phyloP scores from a whole-genome alignment of 192 early-diverging fungal species.

The Endogone sp. region DNA sequence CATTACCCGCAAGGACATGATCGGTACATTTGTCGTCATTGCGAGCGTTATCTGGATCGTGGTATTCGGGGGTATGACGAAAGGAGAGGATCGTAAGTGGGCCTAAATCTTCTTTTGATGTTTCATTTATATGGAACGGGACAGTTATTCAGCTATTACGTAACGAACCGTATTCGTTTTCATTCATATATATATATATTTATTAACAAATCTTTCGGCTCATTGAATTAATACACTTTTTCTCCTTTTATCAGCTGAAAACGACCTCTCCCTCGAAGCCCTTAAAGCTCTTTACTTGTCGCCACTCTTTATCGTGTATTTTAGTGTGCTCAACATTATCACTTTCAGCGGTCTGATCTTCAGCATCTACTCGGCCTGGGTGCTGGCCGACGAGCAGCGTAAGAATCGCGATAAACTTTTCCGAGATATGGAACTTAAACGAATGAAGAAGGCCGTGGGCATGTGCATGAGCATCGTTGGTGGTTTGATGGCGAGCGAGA shows the following conservation, averaged over 20 bases:
- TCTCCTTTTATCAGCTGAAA: conserved; percentile 28
- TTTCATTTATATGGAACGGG: too few relatives aligned
- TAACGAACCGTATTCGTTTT: too few relatives aligned
- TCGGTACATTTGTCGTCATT: conserved; percentile 53
- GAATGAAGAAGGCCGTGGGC: conserved; percentile 45
- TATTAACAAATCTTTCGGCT: too few relatives aligned
- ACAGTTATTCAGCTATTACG: too few relatives aligned
- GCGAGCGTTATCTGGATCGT: conserved; percentile 55
- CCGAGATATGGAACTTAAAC: conserved; percentile 18
- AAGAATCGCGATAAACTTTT: conserved; percentile 24
- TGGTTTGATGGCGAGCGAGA: conserved; percentile 54
- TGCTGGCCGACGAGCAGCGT: conserved; percentile 24
- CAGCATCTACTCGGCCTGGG: conserved; percentile 43
- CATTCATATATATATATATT: too few relatives aligned
- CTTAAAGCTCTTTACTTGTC: conserved; percentile 43
- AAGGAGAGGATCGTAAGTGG: conserved; percentile 36
- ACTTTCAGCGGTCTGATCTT: conserved; percentile 31
- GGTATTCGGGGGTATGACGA: conserved; percentile 50
- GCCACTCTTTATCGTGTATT: conserved; percentile 48
- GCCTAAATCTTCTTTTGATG: not conserved
- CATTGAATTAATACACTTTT: too few relatives aligned
- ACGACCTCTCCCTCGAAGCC: conserved; percentile 36
- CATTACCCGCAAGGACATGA: conserved; percentile 45
- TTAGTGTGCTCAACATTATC: conserved; percentile 42
- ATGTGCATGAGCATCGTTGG: conserved; percentile 54